Percentiles rank a stretch among this genome's conserved stretches.
These are phyloP conservation scores for Candida tallmaniae DNA, from an alignment of 805 yeast species.

Conservation along the genomic window DNA sequence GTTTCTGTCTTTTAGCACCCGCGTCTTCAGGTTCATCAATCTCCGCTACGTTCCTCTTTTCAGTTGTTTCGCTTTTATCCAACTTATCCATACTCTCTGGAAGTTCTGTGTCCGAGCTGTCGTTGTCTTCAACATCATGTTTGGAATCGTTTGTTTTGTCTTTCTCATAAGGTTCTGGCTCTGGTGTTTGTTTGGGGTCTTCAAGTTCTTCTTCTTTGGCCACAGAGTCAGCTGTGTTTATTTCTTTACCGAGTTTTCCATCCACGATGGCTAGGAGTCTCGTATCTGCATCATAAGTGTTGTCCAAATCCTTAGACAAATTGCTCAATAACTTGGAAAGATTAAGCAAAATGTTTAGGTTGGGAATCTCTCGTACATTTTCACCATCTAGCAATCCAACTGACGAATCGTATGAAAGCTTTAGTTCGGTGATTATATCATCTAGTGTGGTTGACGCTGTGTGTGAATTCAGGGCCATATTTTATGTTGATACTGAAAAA, in stretches of 20 bases:
- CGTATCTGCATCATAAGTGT: conserved; percentile 26
- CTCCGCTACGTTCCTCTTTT: not conserved
- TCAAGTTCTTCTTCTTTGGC: conserved; percentile 3
- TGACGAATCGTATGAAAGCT: conserved; percentile 53
- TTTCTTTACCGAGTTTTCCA: conserved; percentile 5
- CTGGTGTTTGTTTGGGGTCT: not conserved
- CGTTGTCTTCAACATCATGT: conserved; percentile 3
- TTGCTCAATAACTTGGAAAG: conserved; percentile 40
- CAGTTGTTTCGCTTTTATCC: conserved; percentile 3
- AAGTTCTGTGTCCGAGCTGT: not conserved
- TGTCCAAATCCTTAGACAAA: conserved; percentile 34
- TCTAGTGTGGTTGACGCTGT: conserved; percentile 43
- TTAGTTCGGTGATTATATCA: conserved; percentile 48
- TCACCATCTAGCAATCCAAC: conserved; percentile 63
- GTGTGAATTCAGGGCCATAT: no score
- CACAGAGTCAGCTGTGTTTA: conserved; percentile 9
- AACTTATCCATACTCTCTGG: not conserved
- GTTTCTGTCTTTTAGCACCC: not conserved
- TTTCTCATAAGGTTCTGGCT: not conserved
- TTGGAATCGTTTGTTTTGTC: not conserved
- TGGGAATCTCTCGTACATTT: conserved; percentile 36
- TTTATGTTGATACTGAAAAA: no score
- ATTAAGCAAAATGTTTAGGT: conserved; percentile 41
- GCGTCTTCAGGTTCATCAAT: not conserved
- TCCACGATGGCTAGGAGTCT: conserved; percentile 8